phyloP scores from a whole-genome alignment of 441 rosid species.

The Biscutella auriculata region DNA sequence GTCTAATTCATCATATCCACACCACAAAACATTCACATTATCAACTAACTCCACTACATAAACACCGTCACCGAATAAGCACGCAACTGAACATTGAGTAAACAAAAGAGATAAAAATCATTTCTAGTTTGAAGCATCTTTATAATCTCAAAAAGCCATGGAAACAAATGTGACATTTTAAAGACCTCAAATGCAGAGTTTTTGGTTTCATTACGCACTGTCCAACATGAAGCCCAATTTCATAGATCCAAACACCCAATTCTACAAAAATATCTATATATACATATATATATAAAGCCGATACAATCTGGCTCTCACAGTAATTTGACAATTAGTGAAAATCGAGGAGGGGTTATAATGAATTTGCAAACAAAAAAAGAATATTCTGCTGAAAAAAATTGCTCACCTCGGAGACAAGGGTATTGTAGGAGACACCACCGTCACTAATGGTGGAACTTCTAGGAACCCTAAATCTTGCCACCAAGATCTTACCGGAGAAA shows the following conservation, averaged over 20 bases:
- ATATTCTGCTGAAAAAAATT: not conserved
- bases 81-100: not conserved
- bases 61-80: no score
- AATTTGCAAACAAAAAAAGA: no score
- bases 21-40: not conserved
- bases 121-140: no score
- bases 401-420: conserved; percentile 61
- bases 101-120: no score
- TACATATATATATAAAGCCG: no score
- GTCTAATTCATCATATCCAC: not conserved
- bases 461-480: conserved; percentile 23
- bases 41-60: not conserved
- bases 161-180: no score
- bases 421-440: conserved; percentile 28
- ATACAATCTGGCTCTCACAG: no score
- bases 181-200: not conserved
- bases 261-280: no score
- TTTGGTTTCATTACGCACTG: not conserved
- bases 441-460: conserved; percentile 21
- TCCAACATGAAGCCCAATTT: not conserved
- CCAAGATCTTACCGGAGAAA: conserved; percentile 7
- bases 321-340: no score
- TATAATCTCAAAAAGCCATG: no score
- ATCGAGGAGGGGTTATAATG: not conserved
- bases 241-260: not conserved